Conservation (phyloP, 169 alveolate genomes). For the Toxoplasma gondii region DNA sequence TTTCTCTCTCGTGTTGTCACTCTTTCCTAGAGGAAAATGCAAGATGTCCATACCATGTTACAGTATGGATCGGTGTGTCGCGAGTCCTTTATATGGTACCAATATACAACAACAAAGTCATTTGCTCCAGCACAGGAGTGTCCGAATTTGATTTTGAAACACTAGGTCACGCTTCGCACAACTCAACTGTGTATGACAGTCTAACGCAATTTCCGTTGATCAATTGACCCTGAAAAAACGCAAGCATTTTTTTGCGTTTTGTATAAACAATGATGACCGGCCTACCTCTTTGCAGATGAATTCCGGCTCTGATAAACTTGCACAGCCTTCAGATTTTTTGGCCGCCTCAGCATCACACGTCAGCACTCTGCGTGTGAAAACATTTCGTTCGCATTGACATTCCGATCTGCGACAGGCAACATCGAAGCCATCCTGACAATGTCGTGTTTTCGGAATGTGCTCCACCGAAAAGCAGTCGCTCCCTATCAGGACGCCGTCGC, state of each 20-base stretch:
- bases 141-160: background rate
- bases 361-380: constrained; percentile 32
- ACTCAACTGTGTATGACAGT: background rate
- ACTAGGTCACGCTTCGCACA: background rate
- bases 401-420: constrained; percentile 35
- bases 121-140: background rate
- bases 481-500: constrained; percentile 37
- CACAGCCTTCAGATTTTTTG: constrained; percentile 34
- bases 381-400: constrained; percentile 53
- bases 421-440: constrained; percentile 49
- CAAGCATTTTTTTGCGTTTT: too few relatives aligned
- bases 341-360: constrained; percentile 43
- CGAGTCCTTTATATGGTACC: background rate
- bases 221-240: constrained; percentile 42
- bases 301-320: constrained; percentile 14
- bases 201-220: constrained; percentile 47
- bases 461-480: constrained; percentile 46
- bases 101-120: background rate
- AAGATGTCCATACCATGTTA: too few relatives aligned
- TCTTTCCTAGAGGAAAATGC: too few relatives aligned
- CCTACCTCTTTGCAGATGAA: constrained; percentile 61
- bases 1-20: too few relatives aligned
- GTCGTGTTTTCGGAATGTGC: background rate
- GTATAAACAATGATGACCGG: background rate
- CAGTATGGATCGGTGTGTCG: too few relatives aligned